Conservation (phyloP, 2,329 filamentous ascomycete species). For the Aspergillus neoniger region DNA sequence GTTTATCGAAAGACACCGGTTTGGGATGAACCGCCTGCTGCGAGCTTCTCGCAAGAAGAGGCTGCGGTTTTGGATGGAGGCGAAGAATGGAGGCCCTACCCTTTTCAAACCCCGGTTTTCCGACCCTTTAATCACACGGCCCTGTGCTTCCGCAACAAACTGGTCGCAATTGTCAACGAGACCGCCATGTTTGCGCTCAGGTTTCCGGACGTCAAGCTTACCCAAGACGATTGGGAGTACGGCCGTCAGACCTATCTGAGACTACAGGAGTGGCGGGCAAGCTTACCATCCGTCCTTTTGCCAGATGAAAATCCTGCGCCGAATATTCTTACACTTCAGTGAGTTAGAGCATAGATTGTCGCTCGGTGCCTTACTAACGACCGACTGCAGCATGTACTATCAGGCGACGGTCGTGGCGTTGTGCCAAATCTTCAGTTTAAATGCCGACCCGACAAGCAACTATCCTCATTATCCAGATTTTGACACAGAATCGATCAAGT, state of each 20-base stretch:
- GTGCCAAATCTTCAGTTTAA: constrained; percentile 16
- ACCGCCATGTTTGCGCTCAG: constrained; percentile 16
- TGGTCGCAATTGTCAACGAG: constrained; percentile 20
- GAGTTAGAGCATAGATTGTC: neutral
- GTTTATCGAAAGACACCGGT: constrained; percentile 24
- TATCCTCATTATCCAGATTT: neutral
- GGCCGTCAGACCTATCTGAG: constrained; percentile 13
- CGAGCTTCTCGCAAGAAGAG: constrained; percentile 20
- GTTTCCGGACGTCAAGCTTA: constrained; percentile 12
- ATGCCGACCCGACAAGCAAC: neutral
- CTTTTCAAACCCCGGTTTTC: constrained; percentile 13
- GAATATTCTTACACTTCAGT: constrained; percentile 25
- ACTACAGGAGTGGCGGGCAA: constrained; percentile 16
- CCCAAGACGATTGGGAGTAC: constrained; percentile 16
- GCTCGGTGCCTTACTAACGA: neutral
- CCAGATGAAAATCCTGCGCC: constrained; percentile 21
- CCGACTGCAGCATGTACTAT: constrained; percentile 20
- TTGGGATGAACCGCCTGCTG: constrained; percentile 21
- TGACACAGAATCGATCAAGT: constrained; percentile 14
- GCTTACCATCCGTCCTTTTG: constrained; percentile 14
- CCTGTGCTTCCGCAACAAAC: constrained; percentile 12
- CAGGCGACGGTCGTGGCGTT: constrained; percentile 23
- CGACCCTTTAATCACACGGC: constrained; percentile 18
- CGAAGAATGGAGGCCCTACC: constrained; percentile 20
- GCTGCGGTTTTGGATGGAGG: constrained; percentile 20